Conservation (phyloP, 306 rosid species). For the Cucurbita argyrosperma region DNA sequence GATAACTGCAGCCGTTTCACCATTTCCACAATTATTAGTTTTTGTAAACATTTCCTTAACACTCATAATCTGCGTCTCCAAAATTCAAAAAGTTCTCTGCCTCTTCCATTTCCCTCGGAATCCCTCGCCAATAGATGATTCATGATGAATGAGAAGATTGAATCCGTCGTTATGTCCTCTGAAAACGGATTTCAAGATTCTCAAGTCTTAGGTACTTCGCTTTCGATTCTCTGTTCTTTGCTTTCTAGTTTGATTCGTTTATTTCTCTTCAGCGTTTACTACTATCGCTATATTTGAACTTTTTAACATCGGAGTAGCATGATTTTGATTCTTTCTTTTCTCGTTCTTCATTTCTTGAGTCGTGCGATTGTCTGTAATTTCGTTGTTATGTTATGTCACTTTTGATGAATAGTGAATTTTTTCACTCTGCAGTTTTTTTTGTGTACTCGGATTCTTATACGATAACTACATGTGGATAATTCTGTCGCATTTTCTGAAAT, state of each 20-base stretch:
- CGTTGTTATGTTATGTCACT: neutral
- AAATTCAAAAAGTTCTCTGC: neutral
- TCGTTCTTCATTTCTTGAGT: neutral
- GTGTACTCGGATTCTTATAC: neutral
- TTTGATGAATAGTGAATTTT: neutral
- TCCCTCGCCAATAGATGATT: neutral
- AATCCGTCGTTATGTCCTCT: neutral
- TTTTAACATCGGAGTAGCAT: neutral
- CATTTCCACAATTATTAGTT: neutral
- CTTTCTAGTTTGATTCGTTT: neutral
- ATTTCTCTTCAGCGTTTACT: neutral
- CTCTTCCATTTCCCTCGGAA: neutral
- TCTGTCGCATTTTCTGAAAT: neutral
- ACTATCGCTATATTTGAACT: neutral
- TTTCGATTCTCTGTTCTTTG: neutral
- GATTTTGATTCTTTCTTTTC: neutral
- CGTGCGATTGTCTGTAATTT: neutral
- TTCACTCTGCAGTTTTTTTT: neutral
- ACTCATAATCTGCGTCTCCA: neutral
- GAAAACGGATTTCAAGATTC: neutral
- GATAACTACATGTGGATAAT: neutral
- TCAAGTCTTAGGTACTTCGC: neutral
- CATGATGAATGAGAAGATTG: neutral
- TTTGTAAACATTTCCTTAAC: neutral
- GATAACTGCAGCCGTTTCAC: neutral